Conservation (phyloP, 176 grass and related monocot genomes). For the Paspalum notatum region DNA sequence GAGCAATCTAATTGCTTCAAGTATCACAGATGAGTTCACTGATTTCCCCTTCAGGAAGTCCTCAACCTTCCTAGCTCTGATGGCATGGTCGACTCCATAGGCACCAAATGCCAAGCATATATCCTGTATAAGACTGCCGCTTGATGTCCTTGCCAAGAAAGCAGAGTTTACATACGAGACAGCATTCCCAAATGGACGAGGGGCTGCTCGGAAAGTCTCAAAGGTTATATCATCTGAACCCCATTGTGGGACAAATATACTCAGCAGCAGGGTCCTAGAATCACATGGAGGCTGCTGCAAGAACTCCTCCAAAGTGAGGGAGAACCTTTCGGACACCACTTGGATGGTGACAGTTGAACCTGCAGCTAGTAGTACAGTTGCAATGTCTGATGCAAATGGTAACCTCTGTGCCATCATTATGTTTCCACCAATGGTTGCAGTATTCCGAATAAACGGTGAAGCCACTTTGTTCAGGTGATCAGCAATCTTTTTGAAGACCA, state of each 20-base stretch:
- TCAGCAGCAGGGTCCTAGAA: conserved; percentile 57
- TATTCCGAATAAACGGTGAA: conserved; percentile 73
- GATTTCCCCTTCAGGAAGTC: conserved; percentile 63
- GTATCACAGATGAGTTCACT: conserved; percentile 44
- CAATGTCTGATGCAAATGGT: conserved; percentile 65
- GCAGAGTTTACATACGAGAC: conserved; percentile 79
- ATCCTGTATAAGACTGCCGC: conserved; percentile 46
- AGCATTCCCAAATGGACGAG: conserved; percentile 83
- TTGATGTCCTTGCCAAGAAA: conserved; percentile 67
- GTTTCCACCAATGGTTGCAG: conserved; percentile 80
- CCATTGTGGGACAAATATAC: conserved; percentile 68
- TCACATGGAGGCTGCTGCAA: conserved; percentile 70
- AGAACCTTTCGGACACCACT: conserved; percentile 46
- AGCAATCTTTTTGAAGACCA: conserved; percentile 62
- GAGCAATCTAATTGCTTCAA: conserved; percentile 62
- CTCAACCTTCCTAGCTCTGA: conserved; percentile 74
- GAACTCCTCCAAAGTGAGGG: conserved; percentile 73
- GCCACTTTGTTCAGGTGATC: conserved; percentile 73
- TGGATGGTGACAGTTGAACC: conserved; percentile 55
- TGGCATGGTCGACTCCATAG: conserved; percentile 60
- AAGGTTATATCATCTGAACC: conserved; percentile 55
- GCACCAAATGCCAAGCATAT: conserved; percentile 63
- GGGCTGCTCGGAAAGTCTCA: conserved; percentile 78
- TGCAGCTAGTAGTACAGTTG: conserved; percentile 68
- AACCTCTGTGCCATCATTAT: conserved; percentile 83